Conservation (phyloP, 2,329 filamentous ascomycete species). For the Corinectria fuckeliana region DNA sequence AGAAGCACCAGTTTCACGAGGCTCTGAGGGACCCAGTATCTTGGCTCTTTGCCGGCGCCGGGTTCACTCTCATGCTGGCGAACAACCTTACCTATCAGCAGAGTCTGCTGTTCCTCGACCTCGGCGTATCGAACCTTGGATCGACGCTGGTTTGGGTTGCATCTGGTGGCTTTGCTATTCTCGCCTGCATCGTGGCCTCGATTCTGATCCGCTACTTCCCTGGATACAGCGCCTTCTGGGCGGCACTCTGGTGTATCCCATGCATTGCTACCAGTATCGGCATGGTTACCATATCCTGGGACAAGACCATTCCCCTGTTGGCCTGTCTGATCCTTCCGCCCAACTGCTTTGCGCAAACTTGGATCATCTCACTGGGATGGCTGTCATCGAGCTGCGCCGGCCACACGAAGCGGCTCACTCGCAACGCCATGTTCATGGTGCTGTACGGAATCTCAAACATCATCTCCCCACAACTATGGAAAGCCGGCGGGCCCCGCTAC, state of each 20-base stretch:
- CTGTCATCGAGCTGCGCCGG: conserved; percentile 39
- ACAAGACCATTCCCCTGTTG: conserved; percentile 38
- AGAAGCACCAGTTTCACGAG: conserved; percentile 41
- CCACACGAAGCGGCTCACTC: conserved; percentile 52
- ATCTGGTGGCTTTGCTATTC: conserved; percentile 21
- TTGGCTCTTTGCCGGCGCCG: conserved; percentile 40
- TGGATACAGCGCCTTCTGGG: conserved; percentile 29
- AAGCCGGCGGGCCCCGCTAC: conserved; percentile 22
- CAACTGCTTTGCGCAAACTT: conserved; percentile 26
- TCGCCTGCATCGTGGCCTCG: conserved; percentile 25
- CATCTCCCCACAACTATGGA: conserved; percentile 45
- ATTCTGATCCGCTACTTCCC: conserved; percentile 25
- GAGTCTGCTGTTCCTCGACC: conserved; percentile 22
- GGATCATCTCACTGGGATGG: conserved; percentile 27
- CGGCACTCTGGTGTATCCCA: conserved; percentile 30
- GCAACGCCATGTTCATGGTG: conserved; percentile 47
- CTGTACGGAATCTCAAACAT: conserved; percentile 45
- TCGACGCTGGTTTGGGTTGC: conserved; percentile 25
- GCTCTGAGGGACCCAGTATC: conserved; percentile 40
- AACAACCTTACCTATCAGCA: conserved; percentile 49
- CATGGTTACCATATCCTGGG: conserved; percentile 31
- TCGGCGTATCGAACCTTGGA: conserved; percentile 19
- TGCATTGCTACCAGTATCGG: conserved; percentile 29
- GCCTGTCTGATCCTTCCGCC: conserved; percentile 25
- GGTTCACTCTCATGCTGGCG: conserved; percentile 46